Evolutionary conservation across 768 basidiomycete species (phyloP).

Genomic region (Tylopilus rubrobrunneus): DNA sequence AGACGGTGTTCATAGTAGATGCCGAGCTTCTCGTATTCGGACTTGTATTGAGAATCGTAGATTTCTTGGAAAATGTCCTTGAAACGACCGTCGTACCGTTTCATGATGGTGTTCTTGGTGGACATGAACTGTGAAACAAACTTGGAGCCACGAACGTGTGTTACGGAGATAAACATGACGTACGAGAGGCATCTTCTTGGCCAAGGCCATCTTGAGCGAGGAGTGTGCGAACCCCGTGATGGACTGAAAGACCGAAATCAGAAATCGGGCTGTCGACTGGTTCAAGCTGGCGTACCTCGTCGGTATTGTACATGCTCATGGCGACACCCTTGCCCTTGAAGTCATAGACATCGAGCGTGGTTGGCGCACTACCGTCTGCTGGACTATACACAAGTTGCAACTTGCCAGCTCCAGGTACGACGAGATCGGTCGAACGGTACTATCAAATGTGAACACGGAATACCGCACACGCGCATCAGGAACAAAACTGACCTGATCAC

Average conservation of each 20-base stretch:
- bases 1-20: constrained; percentile 96
- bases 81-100: constrained; percentile 98
- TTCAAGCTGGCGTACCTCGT: constrained; percentile 54
- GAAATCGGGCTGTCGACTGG: background rate
- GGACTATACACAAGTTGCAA: constrained; percentile 91
- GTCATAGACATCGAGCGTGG: constrained; percentile 81
- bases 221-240: constrained; percentile 96
- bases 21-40: constrained; percentile 60
- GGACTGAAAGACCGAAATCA: constrained; percentile 44
- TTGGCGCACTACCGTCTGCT: constrained; percentile 62
- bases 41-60: constrained; percentile 78
- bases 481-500: constrained; percentile 68
- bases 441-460: constrained; percentile 27
- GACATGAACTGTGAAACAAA: constrained; percentile 72
- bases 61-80: constrained; percentile 99
- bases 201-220: constrained; percentile 93
- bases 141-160: background rate
- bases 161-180: constrained; percentile 19
- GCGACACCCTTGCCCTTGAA: constrained; percentile 93
- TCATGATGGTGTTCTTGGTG: constrained; percentile 96
- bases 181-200: constrained; percentile 74
- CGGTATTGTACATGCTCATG: constrained; percentile 98
- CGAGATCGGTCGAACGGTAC: constrained; percentile 92
- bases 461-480: constrained; percentile 3
- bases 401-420: constrained; percentile 90